Conservation (phyloP, 2,329 filamentous ascomycete genomes). For the Colletotrichum sp. region DNA sequence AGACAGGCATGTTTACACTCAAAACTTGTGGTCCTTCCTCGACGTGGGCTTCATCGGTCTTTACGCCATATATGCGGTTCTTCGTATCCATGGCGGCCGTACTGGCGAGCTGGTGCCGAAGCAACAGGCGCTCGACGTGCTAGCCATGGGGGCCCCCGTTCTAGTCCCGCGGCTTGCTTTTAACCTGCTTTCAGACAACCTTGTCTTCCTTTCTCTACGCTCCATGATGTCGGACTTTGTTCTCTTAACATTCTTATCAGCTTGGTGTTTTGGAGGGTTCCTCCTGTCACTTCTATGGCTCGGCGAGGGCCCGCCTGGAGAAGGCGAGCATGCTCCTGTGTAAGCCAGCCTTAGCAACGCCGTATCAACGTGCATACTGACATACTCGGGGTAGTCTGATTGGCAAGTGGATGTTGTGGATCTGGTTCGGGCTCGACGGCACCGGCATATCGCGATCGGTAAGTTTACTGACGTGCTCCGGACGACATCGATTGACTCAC, state of each 20-base stretch:
- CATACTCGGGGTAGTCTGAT: conserved; percentile 58
- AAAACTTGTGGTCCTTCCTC: conserved; percentile 88
- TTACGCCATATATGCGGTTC: conserved; percentile 70
- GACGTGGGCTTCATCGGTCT: conserved; percentile 80
- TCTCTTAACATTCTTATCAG: conserved; percentile 75
- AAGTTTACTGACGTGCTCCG: conserved; percentile 24
- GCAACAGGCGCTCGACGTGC: conserved; percentile 76
- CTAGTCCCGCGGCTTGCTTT: conserved; percentile 82
- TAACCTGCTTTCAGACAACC: conserved; percentile 82
- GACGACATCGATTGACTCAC: conserved; percentile 2
- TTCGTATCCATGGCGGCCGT: conserved; percentile 70
- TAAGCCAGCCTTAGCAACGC: conserved; percentile 31
- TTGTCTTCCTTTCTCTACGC: conserved; percentile 80
- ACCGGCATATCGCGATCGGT: conserved; percentile 65
- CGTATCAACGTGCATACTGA: not conserved
- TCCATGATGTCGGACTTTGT: conserved; percentile 89
- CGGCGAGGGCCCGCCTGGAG: conserved; percentile 50
- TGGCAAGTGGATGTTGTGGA: conserved; percentile 90
- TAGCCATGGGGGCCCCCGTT: conserved; percentile 81
- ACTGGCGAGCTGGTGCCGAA: conserved; percentile 51
- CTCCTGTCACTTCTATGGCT: conserved; percentile 82
- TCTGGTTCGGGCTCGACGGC: conserved; percentile 88
- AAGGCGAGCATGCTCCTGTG: conserved; percentile 59
- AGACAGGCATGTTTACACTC: conserved; percentile 78
- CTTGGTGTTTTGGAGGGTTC: conserved; percentile 87